Evolutionary conservation across 2,329 filamentous ascomycete species (phyloP), one percentile per base, ranked within the genome.

Genomic region (Pseudogymnoascus sp.): DNA sequence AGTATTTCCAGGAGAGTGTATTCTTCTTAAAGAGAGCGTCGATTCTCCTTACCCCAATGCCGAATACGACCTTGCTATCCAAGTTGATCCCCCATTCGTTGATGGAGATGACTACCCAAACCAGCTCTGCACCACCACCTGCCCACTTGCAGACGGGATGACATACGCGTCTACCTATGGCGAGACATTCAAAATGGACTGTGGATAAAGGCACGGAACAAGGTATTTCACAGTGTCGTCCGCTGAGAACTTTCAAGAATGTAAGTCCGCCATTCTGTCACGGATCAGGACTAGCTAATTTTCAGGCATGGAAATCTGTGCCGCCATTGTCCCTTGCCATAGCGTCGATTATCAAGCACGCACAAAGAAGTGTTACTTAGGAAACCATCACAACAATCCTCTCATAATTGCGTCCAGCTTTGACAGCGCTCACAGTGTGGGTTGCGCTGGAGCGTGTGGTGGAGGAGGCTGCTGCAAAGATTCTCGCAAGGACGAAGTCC

Each of bases 281-380:
- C 18, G 18, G 18, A 8, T 60, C 61, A 58, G 60, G 60, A 15
- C 63, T 60, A 13, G 58, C 40, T 25, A 60, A 58, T 21, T 64
- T 64, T 40, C 61, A 64, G 42, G 60, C 25, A 64, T 64, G 60
- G 45, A 64, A 18, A 61, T 59, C 12, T 64, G 63, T 35, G 63
- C 63, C 33, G 58, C 59, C 18, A 63, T 61, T 12, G 61, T 61
- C 35, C 59, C 59, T 15, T 62, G 62, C 15, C 60, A 64, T 21
- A 64, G 63, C 33, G 61, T 64, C 62, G 61, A 62, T 31, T 64
- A 62, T 18, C 61, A 62, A 8, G 61, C 60, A 36, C 35, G 63
- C 52, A 64, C 45, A 37, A 62, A 61, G 42, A 62, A 45, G 35
- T 64, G 61, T 35, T 64, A 64, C 36, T 58, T 62, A 8, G 62